Percentiles rank a stretch among this genome's conserved stretches.
These are phyloP conservation scores for Nectriaceae sp. DNA, from an alignment of 2,329 filamentous ascomycete species.

Conservation along the genomic window DNA sequence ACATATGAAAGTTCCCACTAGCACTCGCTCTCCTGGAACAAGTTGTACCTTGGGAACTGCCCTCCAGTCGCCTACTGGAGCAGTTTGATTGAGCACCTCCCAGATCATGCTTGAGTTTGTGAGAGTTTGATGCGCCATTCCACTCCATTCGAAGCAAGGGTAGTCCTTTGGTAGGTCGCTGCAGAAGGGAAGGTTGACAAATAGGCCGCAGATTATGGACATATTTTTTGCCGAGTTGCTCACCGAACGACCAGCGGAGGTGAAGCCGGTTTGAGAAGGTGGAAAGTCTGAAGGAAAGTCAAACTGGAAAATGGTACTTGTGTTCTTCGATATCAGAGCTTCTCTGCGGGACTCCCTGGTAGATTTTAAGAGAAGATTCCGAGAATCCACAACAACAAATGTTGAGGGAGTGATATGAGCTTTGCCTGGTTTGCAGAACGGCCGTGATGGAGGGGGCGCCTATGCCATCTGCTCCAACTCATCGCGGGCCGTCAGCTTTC, in stretches of 20 bases:
- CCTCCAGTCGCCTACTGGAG: constrained; percentile 1
- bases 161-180: constrained; percentile 6
- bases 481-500: constrained; percentile 13
- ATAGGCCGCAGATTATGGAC: constrained; percentile 6
- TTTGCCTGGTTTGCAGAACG: constrained; percentile 1
- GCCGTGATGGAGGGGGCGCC: not conserved
- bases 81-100: constrained; percentile 6
- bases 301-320: constrained; percentile 8
- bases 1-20: constrained; percentile 9
- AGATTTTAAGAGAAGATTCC: not conserved
- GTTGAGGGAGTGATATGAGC: constrained; percentile 2
- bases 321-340: constrained; percentile 9
- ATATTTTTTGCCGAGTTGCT: not conserved
- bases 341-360: no score
- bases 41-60: constrained; percentile 3
- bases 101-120: constrained; percentile 7
- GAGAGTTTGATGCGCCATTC: constrained; percentile 7
- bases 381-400: constrained; percentile 1
- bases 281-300: constrained; percentile 4
- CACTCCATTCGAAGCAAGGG: constrained; percentile 11
- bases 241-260: no score
- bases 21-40: constrained; percentile 5
- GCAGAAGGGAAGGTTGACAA: constrained; percentile 11
- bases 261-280: no score
- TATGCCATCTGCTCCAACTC: constrained; percentile 1